Base-by-base conservation (phyloP, 441 rosid genomes). In the Populus tomentosa region DNA sequence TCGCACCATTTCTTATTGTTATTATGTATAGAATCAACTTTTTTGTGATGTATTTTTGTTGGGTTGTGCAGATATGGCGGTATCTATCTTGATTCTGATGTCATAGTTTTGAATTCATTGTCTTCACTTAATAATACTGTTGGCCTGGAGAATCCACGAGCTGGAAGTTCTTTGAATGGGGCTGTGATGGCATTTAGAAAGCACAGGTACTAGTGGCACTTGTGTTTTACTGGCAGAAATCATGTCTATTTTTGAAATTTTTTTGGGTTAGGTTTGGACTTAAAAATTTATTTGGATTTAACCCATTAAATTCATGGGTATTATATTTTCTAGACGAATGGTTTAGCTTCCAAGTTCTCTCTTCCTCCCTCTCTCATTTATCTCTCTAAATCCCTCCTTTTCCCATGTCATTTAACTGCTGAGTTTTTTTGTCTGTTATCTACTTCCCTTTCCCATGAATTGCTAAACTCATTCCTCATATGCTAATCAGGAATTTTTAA, bases 121-220 rank as follows among this genome's bases (percentile, higher is more conserved):
- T 86, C 87, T 66, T 83, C 86, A 10, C 90, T 90, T 68, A 82
- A 87, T 73, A 90, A 95, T 75, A 78, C 94, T 78, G 81, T 95
- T 46, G 97, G 94, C 13, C 64, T 77, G 88, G 97, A 92, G 82
- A 88, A 90, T 84, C 87, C 78, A 50, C 72, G 56, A 74, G 78
- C 88, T 59, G 86, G 78, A 77, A 87, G 85, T 77, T 85, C 91
- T 68, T 81, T 91, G 74, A 93, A 92, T 72, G 95, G 99, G 81
- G 98, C 98, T 76, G 92, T 93, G 32, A 93, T 93, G 95, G 91
- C 93, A 73, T 95, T 95, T 70, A 80, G 80, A 80, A 87, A 87
- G 87, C 86, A 84, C 79, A 95, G 97, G 99, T 89, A 83, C 23
- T 68, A 38, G 21, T 65, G 21, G 56, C 67, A 7, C 23, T 67